These are phyloP conservation scores for Linnemannia zychae DNA, from an alignment of 192 early-diverging fungal genomes.

Conservation along the genomic window DNA sequence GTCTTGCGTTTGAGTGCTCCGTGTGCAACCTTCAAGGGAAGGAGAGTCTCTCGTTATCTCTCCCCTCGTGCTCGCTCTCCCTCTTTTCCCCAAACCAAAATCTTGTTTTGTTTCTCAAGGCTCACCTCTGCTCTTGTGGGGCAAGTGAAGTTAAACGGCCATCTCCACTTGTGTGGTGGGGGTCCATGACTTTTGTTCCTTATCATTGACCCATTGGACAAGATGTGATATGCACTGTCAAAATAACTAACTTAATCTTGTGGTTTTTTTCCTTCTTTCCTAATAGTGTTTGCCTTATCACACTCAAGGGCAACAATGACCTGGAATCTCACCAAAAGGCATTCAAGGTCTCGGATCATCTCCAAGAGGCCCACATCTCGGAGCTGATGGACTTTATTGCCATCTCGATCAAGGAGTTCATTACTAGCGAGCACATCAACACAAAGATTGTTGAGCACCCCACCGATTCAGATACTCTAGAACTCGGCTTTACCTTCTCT, in stretches of 20 bases:
- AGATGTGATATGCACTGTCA: background rate
- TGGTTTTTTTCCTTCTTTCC: too few relatives aligned
- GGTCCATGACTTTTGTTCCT: background rate
- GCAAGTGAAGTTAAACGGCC: background rate
- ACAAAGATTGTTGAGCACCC: slow-evolving; percentile 59
- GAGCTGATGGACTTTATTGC: slow-evolving; percentile 89
- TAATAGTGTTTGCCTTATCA: slow-evolving; percentile 79
- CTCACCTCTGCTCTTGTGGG: background rate
- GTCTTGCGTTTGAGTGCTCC: background rate
- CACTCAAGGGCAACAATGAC: slow-evolving; percentile 79
- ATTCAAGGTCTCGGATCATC: slow-evolving; percentile 73
- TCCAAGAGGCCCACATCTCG: slow-evolving; percentile 67
- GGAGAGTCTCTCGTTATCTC: background rate
- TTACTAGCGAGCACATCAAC: slow-evolving; percentile 69
- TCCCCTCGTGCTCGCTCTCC: background rate
- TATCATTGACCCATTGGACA: background rate
- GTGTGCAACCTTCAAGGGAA: slow-evolving; percentile 4
- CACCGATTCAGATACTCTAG: slow-evolving; percentile 59
- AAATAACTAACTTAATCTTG: background rate
- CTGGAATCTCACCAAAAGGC: slow-evolving; percentile 79
- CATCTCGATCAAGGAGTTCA: slow-evolving; percentile 82
- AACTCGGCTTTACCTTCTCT: slow-evolving; percentile 90
- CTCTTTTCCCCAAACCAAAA: background rate
- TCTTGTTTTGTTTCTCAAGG: background rate
- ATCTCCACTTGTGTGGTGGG: background rate